These are phyloP conservation scores for Candida caryicola DNA, from an alignment of 805 yeast genomes.

Conservation along the genomic window DNA sequence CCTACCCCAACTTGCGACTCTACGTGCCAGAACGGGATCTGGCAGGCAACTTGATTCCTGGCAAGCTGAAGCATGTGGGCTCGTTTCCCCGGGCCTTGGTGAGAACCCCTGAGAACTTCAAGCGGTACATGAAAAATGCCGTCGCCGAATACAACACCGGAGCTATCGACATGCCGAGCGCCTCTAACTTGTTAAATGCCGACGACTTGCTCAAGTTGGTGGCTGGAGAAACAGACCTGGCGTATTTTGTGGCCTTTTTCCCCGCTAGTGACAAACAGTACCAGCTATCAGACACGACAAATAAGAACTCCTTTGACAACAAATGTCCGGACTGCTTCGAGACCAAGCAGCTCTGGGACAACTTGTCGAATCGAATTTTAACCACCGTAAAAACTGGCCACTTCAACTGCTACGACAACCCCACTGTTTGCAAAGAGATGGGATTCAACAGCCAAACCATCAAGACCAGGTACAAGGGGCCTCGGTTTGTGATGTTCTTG, in stretches of 20 bases:
- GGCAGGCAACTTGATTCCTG: conserved; percentile 22
- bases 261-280: conserved; percentile 50
- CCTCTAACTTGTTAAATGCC: conserved; percentile 38
- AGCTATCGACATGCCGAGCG: conserved; percentile 36
- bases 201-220: conserved; percentile 46
- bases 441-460: conserved; percentile 38
- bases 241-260: conserved; percentile 64
- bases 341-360: conserved; percentile 56
- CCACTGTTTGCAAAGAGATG: conserved; percentile 50
- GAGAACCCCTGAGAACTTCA: conserved; percentile 49
- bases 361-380: conserved; percentile 48
- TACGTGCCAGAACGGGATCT: conserved; percentile 55
- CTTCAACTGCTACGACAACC: conserved; percentile 55
- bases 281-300: conserved; percentile 26
- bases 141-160: conserved; percentile 45
- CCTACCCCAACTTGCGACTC: conserved; percentile 70
- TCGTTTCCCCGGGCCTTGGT: conserved; percentile 47
- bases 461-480: conserved; percentile 18
- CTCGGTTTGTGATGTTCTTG: conserved; percentile 50
- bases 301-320: conserved; percentile 34
- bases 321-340: conserved; percentile 50
- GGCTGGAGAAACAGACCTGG: conserved; percentile 48
- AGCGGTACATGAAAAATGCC: conserved; percentile 53
- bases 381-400: conserved; percentile 47
- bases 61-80: conserved; percentile 30